Evolutionary conservation across 768 basidiomycete genomes (phyloP).

Genomic region (Mycena kentingensis): DNA sequence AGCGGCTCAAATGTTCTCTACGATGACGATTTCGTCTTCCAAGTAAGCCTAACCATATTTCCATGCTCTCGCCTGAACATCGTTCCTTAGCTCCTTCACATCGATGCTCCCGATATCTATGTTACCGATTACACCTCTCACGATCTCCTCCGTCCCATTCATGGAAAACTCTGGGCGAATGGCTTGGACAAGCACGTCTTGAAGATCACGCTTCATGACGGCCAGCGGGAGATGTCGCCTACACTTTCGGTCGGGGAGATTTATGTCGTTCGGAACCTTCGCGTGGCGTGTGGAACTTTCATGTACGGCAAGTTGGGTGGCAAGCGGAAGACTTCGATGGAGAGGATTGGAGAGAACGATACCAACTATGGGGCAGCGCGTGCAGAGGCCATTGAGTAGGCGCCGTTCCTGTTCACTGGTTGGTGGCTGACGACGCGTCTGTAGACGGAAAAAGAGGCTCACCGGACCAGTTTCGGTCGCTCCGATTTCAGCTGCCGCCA

Average conservation of each 20-base stretch:
- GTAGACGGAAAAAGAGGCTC: neutral
- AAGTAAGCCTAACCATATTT: no score
- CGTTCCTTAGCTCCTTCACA: conserved; percentile 47
- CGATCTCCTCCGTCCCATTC: conserved; percentile 37
- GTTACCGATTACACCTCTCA: conserved; percentile 70
- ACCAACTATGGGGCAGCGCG: conserved; percentile 31
- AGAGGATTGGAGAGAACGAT: conserved; percentile 41
- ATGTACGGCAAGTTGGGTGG: conserved; percentile 49
- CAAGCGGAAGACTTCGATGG: conserved; percentile 43
- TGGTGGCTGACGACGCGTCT: neutral
- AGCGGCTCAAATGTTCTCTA: no score
- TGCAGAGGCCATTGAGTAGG: neutral
- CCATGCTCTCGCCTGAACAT: no score
- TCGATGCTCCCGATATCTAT: conserved; percentile 43
- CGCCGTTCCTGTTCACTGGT: neutral
- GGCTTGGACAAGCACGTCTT: conserved; percentile 53
- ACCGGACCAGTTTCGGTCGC: neutral
- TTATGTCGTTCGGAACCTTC: conserved; percentile 53
- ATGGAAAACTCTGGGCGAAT: conserved; percentile 42
- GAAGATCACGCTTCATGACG: conserved; percentile 52
- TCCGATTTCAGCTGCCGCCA: no score
- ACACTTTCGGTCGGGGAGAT: conserved; percentile 42
- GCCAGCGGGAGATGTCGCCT: conserved; percentile 44
- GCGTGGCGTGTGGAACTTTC: conserved; percentile 29
- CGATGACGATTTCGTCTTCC: no score